Conservation (phyloP, 2,329 filamentous ascomycete genomes). For the Phialophora chinensis region DNA sequence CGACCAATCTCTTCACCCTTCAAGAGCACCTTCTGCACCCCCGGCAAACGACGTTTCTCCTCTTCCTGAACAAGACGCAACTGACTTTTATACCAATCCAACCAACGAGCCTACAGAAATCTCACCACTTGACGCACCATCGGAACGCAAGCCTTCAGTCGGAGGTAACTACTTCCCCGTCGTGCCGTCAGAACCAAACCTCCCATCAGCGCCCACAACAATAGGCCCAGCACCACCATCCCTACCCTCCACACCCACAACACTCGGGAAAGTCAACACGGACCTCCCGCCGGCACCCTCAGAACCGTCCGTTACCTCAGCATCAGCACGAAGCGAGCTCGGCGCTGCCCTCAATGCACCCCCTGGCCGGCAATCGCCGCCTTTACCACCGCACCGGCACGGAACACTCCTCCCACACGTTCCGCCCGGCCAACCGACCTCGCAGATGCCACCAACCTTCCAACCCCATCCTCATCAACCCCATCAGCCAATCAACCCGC, state of each 20-base stretch:
- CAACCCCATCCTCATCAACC: slow-evolving; percentile 33
- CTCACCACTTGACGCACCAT: slow-evolving; percentile 58
- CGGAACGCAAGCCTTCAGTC: slow-evolving; percentile 55
- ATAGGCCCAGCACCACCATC: slow-evolving; percentile 37
- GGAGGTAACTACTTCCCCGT: slow-evolving; percentile 66
- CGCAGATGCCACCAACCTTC: slow-evolving; percentile 39
- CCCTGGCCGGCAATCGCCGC: slow-evolving; percentile 24
- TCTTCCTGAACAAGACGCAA: slow-evolving; percentile 36
- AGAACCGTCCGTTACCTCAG: slow-evolving; percentile 19
- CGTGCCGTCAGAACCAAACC: slow-evolving; percentile 48
- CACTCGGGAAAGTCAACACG: slow-evolving; percentile 9
- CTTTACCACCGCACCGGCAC: slow-evolving; percentile 36
- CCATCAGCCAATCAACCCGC: slow-evolving; percentile 28
- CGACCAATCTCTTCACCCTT: slow-evolving; percentile 58
- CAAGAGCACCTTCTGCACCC: slow-evolving; percentile 27
- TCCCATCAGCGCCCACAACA: slow-evolving; percentile 41
- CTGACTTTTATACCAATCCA: slow-evolving; percentile 47
- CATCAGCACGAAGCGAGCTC: slow-evolving; percentile 24
- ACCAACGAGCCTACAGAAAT: slow-evolving; percentile 50
- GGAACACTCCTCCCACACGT: slow-evolving; percentile 29
- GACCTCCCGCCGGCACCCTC: slow-evolving; percentile 25
- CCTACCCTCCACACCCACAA: slow-evolving; percentile 40
- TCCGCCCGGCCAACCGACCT: slow-evolving; percentile 20
- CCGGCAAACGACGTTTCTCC: slow-evolving; percentile 37
- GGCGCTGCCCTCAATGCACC: slow-evolving; percentile 25